Evolutionary conservation across 2,329 filamentous ascomycete species (phyloP).

Genomic region (Phaeosphaeriaceae sp.): DNA sequence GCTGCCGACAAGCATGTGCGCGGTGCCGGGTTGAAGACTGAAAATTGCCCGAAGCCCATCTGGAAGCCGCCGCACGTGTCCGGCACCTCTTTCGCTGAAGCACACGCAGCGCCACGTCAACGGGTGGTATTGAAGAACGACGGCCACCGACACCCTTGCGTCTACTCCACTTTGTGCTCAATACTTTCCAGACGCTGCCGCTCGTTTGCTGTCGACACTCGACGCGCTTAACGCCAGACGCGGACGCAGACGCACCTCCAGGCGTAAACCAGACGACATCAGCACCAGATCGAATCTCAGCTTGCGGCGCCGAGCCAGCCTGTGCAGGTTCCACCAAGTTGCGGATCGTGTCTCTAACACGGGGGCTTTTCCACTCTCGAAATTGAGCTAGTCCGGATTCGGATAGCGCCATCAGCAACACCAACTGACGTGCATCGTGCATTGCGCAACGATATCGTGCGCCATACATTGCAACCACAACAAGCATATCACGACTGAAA

Average conservation of each 20-base stretch:
- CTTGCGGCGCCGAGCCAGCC: conserved; percentile 35
- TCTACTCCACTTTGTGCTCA: not conserved
- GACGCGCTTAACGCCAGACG: not conserved
- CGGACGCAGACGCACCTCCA: conserved; percentile 6
- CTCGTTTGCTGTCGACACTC: not conserved
- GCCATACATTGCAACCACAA: not conserved
- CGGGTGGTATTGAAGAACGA: conserved; percentile 22
- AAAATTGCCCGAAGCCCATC: conserved; percentile 5
- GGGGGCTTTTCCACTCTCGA: conserved; percentile 24
- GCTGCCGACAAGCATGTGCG: conserved; percentile 26
- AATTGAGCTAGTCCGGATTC: conserved; percentile 22
- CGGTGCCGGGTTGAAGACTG: conserved; percentile 27
- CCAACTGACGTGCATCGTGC: conserved; percentile 6
- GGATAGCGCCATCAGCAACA: conserved; percentile 12
- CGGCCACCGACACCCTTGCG: conserved; percentile 8
- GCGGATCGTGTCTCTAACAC: conserved; percentile 26
- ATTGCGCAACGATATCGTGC: not conserved
- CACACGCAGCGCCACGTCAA: conserved; percentile 45
- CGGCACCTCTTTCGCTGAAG: conserved; percentile 19
- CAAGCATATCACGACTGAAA: not conserved
- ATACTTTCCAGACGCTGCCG: not conserved
- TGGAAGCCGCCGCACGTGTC: conserved; percentile 30
- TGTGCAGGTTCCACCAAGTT: conserved; percentile 25
- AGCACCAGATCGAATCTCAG: conserved; percentile 37
- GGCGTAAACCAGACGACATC: conserved; percentile 20